phyloP scores from a whole-genome alignment of 192 early-diverging fungal species.

The Rhizoclosmatium sp. region DNA sequence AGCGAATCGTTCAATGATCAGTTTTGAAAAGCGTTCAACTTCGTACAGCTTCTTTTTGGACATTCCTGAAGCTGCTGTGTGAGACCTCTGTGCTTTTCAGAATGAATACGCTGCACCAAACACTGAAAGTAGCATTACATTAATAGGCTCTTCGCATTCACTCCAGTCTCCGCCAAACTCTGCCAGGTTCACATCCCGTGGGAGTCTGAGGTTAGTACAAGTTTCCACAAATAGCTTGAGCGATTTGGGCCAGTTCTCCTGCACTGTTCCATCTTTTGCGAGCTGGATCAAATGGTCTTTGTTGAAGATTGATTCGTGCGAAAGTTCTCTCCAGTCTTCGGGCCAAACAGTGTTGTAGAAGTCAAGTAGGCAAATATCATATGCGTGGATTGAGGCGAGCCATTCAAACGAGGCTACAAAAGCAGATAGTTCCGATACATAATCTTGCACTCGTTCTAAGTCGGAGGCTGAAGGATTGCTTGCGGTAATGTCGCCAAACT shows the following conservation, averaged over 20 bases:
- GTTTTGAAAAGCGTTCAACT: slow-evolving; percentile 22
- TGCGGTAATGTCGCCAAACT: no score
- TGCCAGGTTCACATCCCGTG: not conserved
- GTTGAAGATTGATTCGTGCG: not conserved
- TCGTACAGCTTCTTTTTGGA: slow-evolving; percentile 37
- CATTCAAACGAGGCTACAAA: slow-evolving; percentile 20
- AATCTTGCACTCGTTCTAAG: no score
- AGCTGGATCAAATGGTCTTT: slow-evolving; percentile 3
- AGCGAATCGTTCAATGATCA: slow-evolving; percentile 1
- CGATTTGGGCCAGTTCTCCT: slow-evolving; percentile 29
- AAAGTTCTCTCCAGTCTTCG: slow-evolving; percentile 22
- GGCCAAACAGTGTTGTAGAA: slow-evolving; percentile 19
- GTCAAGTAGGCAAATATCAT: slow-evolving; percentile 8
- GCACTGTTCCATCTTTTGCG: slow-evolving; percentile 16
- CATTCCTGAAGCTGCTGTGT: slow-evolving; percentile 12
- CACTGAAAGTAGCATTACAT: no score
- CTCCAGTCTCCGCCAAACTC: slow-evolving; percentile 1
- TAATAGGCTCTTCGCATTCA: not conserved
- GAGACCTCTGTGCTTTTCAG: not conserved
- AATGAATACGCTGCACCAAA: no score
- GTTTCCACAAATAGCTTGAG: slow-evolving; percentile 20
- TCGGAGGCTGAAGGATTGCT: no score
- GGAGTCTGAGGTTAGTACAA: slow-evolving; percentile 7
- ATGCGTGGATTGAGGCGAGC: slow-evolving; percentile 26
- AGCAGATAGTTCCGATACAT: no score